phyloP scores from a whole-genome alignment of 306 rosid species.

The Cicer pinnatifidum region DNA sequence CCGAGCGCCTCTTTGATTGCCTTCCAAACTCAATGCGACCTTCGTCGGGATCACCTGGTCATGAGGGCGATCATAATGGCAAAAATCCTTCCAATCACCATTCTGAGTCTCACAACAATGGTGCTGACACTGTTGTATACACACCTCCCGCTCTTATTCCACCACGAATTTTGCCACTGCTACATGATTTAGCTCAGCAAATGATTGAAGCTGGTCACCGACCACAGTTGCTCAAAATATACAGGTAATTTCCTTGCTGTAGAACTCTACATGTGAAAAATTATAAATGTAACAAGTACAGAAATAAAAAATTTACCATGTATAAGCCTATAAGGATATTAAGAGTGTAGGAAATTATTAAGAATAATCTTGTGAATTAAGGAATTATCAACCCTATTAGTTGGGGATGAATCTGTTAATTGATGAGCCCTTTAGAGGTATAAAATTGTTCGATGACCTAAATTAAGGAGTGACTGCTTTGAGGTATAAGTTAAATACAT shows the following conservation, averaged over 20 bases:
- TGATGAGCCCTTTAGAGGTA: background rate
- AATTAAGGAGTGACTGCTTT: no score
- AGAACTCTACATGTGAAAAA: conserved; percentile 37
- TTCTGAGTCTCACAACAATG: conserved; percentile 62
- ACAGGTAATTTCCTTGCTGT: conserved; percentile 58
- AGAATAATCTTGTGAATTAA: background rate
- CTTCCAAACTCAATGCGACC: conserved; percentile 96
- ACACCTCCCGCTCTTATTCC: conserved; percentile 94
- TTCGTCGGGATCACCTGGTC: conserved; percentile 85
- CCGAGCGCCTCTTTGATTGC: conserved; percentile 94
- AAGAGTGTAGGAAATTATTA: conserved; percentile 17
- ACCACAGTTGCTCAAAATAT: conserved; percentile 73
- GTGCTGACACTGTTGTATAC: conserved; percentile 70
- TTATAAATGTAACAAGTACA: conserved; percentile 17
- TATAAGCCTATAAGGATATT: conserved; percentile 30
- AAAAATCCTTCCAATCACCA: conserved; percentile 65
- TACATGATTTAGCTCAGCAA: conserved; percentile 83
- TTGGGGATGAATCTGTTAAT: conserved; percentile 12
- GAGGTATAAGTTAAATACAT: no score
- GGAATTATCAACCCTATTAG: conserved; percentile 16
- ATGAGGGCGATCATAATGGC: conserved; percentile 62
- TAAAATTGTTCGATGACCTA: background rate
- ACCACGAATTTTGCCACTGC: conserved; percentile 77
- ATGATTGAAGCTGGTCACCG: conserved; percentile 96
- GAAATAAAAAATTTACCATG: background rate